Evolutionary conservation across 805 yeast species (phyloP), one percentile per base, ranked within the genome.

Genomic region (Nakazawaea sp.): DNA sequence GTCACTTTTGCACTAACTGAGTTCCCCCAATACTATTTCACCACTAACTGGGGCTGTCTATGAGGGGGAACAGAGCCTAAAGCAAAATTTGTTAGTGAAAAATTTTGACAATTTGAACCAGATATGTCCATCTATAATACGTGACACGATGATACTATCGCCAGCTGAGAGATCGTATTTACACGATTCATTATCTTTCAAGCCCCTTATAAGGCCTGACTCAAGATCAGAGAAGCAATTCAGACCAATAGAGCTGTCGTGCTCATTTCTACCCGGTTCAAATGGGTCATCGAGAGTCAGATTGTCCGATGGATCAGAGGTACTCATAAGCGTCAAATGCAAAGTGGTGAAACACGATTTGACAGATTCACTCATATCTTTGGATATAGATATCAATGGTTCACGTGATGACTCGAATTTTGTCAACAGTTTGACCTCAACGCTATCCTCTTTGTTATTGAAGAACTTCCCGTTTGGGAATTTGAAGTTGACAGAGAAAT

Each of bases 231-330:
- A 66, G 11, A 64, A 70, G 41, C 96, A 88, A 56, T 83, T 84
- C 52, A 70, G 97, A 46, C 96, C 97, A 0, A 59, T 92, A 32
- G 94, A 87, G 51, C 84, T 95, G 3, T 77, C 76, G 11, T 77
- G 85, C 6, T 81, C 81, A 34, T 82, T 90, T 49, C 66, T 92
- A 42, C 92, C 95, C 1, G 75, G 80, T 35, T 83, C 96, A 3
- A 86, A 90, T 59, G 98, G 98, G 11, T 88, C 97, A 2, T 82
- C 97, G 0, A 72, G 95, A 61, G 75, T 90, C 15, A 71, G 88
- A 45, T 72, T 87, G 24, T 71, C 83, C 33, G 97, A 90, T 57
- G 97, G 98, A 17, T 76, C 87, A 43, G 97, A 92, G 59, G 87
- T 96, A 49, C 81, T 92, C 24, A 90, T 87, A 4, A 92, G 97